Conservation (phyloP, 192 early-diverging fungal species). For the Linnemannia elongata region DNA sequence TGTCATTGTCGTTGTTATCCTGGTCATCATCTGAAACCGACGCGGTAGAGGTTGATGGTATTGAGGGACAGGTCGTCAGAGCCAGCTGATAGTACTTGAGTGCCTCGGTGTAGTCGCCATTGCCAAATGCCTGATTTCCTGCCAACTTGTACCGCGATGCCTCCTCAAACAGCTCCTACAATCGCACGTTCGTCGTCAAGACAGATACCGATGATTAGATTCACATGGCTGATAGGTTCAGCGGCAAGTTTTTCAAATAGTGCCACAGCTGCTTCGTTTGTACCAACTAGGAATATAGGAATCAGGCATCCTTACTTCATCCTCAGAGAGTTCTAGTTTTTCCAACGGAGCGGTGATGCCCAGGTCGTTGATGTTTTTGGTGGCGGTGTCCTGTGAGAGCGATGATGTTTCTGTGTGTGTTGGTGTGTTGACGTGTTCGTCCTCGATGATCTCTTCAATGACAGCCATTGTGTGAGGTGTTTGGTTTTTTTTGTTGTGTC, state of each 20-base stretch:
- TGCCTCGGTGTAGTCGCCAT: slow-evolving; percentile 60
- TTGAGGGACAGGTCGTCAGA: slow-evolving; percentile 56
- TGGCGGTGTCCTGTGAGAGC: neutral
- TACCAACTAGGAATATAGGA: neutral
- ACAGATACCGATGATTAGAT: neutral
- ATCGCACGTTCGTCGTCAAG: neutral
- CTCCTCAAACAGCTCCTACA: slow-evolving; percentile 58
- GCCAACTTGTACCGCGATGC: slow-evolving; percentile 60
- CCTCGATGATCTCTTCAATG: slow-evolving; percentile 60
- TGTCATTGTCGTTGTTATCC: slow-evolving; percentile 7
- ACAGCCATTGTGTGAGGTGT: slow-evolving; percentile 49
- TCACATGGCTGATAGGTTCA: neutral
- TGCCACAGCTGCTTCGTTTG: neutral
- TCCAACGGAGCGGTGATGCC: slow-evolving; percentile 43
- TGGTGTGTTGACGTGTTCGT: neutral
- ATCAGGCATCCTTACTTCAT: slow-evolving; percentile 36
- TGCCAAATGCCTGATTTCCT: slow-evolving; percentile 64
- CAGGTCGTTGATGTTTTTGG: slow-evolving; percentile 24
- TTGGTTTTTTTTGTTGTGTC: neutral
- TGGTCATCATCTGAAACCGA: neutral
- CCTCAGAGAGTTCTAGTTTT: slow-evolving; percentile 49
- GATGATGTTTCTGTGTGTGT: neutral
- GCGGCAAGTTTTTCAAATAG: neutral
- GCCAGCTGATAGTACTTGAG: slow-evolving; percentile 61
- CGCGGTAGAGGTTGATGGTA: neutral